Percentiles rank a stretch among this genome's conserved stretches.
Conservation (phyloP, 331 rosid genomes). For the Rhamnella rubrinervis region DNA sequence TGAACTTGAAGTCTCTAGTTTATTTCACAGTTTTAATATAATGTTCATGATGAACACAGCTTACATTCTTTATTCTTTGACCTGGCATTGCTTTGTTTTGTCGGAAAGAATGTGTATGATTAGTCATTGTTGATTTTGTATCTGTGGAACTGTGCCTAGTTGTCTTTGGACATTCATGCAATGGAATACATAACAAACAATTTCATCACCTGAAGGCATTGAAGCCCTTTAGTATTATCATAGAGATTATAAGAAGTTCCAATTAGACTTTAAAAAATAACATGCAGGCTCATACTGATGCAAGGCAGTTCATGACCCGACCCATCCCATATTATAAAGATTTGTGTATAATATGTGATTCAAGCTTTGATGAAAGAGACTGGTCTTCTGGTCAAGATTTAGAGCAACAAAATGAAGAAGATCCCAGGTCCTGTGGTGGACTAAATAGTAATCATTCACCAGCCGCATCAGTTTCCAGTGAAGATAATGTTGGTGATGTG, state of each 20-base stretch:
- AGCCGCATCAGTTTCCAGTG: conserved; percentile 37
- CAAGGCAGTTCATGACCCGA: conserved; percentile 76
- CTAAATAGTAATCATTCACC: conserved; percentile 39
- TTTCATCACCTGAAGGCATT: background rate
- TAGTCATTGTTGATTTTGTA: no score
- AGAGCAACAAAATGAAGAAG: conserved; percentile 42
- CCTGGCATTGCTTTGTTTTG: no score
- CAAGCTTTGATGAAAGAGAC: conserved; percentile 43
- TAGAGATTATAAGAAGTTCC: background rate
- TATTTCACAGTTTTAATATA: no score
- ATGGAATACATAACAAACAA: background rate
- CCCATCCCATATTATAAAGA: conserved; percentile 68
- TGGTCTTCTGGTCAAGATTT: conserved; percentile 37
- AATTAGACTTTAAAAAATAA: conserved; percentile 11
- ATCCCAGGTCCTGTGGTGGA: conserved; percentile 15
- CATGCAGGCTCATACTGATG: conserved; percentile 64
- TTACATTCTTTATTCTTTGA: no score
- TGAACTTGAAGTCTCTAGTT: no score
- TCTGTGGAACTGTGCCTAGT: no score
- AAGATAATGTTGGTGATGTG: conserved; percentile 30
- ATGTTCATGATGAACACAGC: no score
- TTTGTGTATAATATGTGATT: conserved; percentile 61
- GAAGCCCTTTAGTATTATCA: background rate
- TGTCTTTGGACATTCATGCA: no score
- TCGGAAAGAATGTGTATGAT: no score